phyloP scores from a whole-genome alignment of 148 eudicot genomes.

The Chenopodium berlandieri region DNA sequence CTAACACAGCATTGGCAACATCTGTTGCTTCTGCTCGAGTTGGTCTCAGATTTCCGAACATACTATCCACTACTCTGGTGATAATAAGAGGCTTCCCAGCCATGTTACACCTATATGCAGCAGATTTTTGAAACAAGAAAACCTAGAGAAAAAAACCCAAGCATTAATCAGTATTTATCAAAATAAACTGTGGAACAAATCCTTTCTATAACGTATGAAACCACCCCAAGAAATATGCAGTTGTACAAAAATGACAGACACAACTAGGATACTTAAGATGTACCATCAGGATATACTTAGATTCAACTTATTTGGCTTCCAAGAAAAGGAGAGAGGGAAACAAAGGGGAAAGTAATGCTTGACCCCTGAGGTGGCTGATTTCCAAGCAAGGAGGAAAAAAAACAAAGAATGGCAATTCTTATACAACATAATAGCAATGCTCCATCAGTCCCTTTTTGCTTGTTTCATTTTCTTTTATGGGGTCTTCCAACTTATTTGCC shows the following conservation, averaged over 20 bases:
- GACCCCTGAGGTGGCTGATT: background rate
- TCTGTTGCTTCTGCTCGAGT: constrained; percentile 77
- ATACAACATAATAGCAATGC: background rate
- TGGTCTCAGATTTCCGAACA: constrained; percentile 61
- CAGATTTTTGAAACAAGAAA: constrained; percentile 59
- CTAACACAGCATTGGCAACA: constrained; percentile 71
- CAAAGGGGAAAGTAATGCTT: background rate
- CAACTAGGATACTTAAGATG: background rate
- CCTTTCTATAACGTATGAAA: background rate
- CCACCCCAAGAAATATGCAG: background rate
- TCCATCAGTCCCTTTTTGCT: too few relatives aligned
- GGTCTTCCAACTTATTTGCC: too few relatives aligned
- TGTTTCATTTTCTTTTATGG: too few relatives aligned
- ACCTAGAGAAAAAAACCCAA: constrained; percentile 35
- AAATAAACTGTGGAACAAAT: background rate
- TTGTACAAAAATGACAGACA: background rate
- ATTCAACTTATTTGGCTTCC: background rate
- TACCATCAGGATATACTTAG: background rate
- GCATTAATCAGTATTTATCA: constrained; percentile 12
- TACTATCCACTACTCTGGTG: constrained; percentile 69
- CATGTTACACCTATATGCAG: constrained; percentile 50
- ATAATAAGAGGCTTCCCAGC: constrained; percentile 58
- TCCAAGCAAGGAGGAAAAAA: background rate
- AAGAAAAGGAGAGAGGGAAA: background rate
- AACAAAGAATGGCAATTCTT: background rate